phyloP scores from a whole-genome alignment of 345 rosid species.

The Orychophragmus violaceus region DNA sequence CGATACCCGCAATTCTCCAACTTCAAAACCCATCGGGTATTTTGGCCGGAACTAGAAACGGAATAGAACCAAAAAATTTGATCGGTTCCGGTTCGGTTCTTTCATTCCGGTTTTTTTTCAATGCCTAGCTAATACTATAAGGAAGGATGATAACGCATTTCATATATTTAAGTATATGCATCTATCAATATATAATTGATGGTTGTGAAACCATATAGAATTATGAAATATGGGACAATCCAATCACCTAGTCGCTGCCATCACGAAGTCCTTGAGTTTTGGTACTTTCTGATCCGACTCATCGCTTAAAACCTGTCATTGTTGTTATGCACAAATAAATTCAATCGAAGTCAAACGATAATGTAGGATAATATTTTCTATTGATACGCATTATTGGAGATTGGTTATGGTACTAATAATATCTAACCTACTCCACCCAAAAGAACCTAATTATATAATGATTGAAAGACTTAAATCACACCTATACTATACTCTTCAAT shows the following conservation, averaged over 20 bases:
- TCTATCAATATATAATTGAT: background rate
- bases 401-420: background rate
- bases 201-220: background rate
- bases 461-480: background rate
- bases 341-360: background rate
- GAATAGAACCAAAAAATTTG: too few relatives aligned
- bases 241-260: conserved; percentile 88
- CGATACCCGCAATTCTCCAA: too few relatives aligned
- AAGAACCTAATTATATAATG: background rate
- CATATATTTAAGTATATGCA: background rate
- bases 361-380: background rate
- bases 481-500: background rate
- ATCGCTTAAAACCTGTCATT: conserved; percentile 46
- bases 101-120: too few relatives aligned
- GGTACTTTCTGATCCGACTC: conserved; percentile 46
- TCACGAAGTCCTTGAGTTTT: conserved; percentile 58
- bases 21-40: too few relatives aligned
- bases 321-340: background rate
- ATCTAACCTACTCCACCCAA: background rate
- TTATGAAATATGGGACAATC: background rate
- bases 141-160: background rate
- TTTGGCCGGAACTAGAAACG: too few relatives aligned
- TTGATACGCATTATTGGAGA: background rate
- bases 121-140: background rate
- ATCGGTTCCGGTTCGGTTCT: too few relatives aligned